phyloP scores from a whole-genome alignment of 2,329 filamentous ascomycete species.

The Fusarium praegraminearum region DNA sequence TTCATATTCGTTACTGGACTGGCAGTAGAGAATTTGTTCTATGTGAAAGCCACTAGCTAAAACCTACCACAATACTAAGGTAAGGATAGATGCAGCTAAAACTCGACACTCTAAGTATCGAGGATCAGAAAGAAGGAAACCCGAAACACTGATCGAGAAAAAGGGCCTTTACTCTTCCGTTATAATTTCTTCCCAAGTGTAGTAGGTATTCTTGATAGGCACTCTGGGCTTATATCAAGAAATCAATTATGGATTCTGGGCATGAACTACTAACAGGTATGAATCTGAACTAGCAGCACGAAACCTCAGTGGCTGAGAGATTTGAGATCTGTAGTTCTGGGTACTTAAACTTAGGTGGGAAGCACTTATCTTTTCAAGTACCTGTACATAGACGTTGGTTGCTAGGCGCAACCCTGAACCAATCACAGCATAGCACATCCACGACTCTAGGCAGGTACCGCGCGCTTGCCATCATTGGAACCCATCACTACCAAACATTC shows the following conservation, averaged over 20 bases:
- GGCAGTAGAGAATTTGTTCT: background rate
- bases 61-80: background rate
- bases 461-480: slow-evolving; percentile 36
- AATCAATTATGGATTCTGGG: background rate
- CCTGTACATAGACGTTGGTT: slow-evolving; percentile 39
- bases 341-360: slow-evolving; percentile 10
- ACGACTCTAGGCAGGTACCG: slow-evolving; percentile 32
- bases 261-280: background rate
- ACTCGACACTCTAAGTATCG: background rate
- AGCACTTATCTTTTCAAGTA: slow-evolving; percentile 5
- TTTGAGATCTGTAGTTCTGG: background rate
- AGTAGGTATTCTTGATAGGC: background rate
- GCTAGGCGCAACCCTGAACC: slow-evolving; percentile 39
- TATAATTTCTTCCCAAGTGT: background rate
- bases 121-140: background rate
- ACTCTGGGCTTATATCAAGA: background rate
- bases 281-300: background rate
- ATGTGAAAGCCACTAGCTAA: background rate
- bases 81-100: background rate
- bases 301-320: slow-evolving; percentile 31
- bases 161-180: background rate
- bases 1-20: background rate
- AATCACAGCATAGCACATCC: slow-evolving; percentile 4
- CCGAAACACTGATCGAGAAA: background rate
- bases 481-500: slow-evolving; percentile 43